Percentiles rank a stretch among this genome's conserved stretches.
Evolutionary conservation across 1,284 basidiomycete genomes (phyloP).

Genomic region (Cystobasidiaceae sp.): DNA sequence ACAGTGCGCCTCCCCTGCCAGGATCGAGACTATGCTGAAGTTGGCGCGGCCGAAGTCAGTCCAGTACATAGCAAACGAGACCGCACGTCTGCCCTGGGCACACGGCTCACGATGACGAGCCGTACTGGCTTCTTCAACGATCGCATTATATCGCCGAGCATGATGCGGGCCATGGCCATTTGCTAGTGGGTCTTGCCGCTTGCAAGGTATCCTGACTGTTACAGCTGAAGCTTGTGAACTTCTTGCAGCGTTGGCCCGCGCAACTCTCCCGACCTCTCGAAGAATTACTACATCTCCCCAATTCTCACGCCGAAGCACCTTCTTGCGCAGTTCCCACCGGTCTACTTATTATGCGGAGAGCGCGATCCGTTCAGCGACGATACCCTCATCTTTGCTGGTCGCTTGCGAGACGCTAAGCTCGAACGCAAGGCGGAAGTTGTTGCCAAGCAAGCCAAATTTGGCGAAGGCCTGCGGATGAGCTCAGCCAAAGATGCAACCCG

Average conservation of each 20-base stretch:
- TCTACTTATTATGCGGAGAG: slow-evolving; percentile 63
- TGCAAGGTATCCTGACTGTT: not conserved
- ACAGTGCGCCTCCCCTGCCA: not conserved
- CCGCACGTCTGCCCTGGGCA: slow-evolving; percentile 56
- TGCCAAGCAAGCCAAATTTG: slow-evolving; percentile 45
- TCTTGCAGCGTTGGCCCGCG: slow-evolving; percentile 74
- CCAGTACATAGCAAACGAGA: not conserved
- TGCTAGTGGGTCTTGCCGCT: slow-evolving; percentile 23
- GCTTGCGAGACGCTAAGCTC: slow-evolving; percentile 85
- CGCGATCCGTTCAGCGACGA: slow-evolving; percentile 96
- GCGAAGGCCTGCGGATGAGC: slow-evolving; percentile 52
- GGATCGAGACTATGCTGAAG: slow-evolving; percentile 27
- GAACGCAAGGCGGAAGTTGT: slow-evolving; percentile 56
- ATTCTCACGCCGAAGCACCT: slow-evolving; percentile 77
- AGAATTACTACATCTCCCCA: slow-evolving; percentile 91
- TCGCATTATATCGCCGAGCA: slow-evolving; percentile 73
- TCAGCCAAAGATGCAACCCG: slow-evolving; percentile 41
- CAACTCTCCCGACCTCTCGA: slow-evolving; percentile 83
- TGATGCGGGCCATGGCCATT: slow-evolving; percentile 58
- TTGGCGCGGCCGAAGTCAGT: not conserved
- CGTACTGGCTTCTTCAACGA: slow-evolving; percentile 89
- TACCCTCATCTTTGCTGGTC: slow-evolving; percentile 81
- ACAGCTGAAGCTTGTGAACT: slow-evolving; percentile 8
- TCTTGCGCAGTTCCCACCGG: slow-evolving; percentile 85
- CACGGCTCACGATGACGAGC: slow-evolving; percentile 90